Base-by-base conservation (phyloP, 2,329 filamentous ascomycete genomes). In the Pyrenochaeta sp. region DNA sequence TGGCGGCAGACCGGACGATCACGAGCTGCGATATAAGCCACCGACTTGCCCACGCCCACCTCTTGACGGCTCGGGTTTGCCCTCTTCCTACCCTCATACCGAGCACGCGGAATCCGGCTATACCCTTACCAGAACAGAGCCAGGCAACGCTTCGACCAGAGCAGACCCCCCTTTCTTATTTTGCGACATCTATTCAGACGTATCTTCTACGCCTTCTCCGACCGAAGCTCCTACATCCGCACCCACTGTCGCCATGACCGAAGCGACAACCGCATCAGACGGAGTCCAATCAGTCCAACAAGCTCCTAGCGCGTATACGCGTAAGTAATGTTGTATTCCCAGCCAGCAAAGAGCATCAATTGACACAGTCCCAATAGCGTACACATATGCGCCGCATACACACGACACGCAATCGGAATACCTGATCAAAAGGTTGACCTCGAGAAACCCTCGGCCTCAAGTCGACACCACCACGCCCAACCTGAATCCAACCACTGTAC, bases 161-260 rank as follows among this genome's bases (percentile, higher is more conserved):
- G 15, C 43, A 4, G 11, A 48, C 3, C 55, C 55, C n/a, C 48
- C 56, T 6, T 36, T 53, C 10, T 44, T 58, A 7, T 59, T 59
- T 35, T 50, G 44, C n/a, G 53, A 58, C 24, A 37, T 52, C 3
- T 23, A 55, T 21, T 57, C 52, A 2, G 41, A 48, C 22, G 24
- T 44, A 7, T 58, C 56, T 3, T 53, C 49, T 0, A 49, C 51
- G 3, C 31, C 52, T 4, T 59, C 55, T 4, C 40, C 51, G 10
- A 43, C 38, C 14, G 55, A 59, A 17, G 20, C 45, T 18, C 53
- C 57, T 3, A 52, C 44, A 7, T 62, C 59, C 22, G 53, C 53
- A 9, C 18, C 41, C 14, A 59, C 51, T 31, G 26, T 17, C 10
- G 24, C 41, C 8, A 41, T 32, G 6, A 51, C 37, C 8, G 21